Conservation (phyloP, 257 asterid genomes). For the Paulownia fortunei region DNA sequence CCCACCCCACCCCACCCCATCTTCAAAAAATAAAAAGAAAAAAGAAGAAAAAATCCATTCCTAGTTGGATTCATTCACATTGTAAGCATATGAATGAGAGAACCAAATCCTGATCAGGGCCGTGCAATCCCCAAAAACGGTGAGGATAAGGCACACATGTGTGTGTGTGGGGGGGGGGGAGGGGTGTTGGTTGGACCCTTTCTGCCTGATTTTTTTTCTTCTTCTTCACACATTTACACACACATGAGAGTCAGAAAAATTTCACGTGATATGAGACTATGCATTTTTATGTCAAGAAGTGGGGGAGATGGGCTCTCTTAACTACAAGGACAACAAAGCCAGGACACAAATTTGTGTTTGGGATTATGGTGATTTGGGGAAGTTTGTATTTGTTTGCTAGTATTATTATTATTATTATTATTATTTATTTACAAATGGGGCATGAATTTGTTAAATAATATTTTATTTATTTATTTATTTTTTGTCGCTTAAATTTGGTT, state of each 20-base stretch:
- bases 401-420: no score
- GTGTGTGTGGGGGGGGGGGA: background rate
- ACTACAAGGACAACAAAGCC: conserved; percentile 32
- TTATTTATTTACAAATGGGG: conserved; percentile 19
- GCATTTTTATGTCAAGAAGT: background rate
- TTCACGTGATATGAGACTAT: conserved; percentile 41
- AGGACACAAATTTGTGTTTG: conserved; percentile 34
- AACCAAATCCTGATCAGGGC: conserved; percentile 38
- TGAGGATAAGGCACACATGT: conserved; percentile 47
- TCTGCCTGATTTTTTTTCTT: background rate
- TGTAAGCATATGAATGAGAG: conserved; percentile 37
- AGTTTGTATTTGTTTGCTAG: conserved; percentile 32
- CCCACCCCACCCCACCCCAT: conserved; percentile 9
- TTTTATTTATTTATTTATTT: background rate
- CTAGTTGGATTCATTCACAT: conserved; percentile 33
- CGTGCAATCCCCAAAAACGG: conserved; percentile 27
- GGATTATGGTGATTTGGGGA: conserved; percentile 18
- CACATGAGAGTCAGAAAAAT: conserved; percentile 36
- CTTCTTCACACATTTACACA: conserved; percentile 18
- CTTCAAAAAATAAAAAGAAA: background rate
- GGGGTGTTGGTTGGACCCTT: conserved; percentile 15
- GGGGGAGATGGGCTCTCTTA: conserved; percentile 11
- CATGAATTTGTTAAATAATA: background rate
- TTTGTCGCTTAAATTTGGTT: background rate
- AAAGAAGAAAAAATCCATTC: background rate